Base-by-base conservation (phyloP, 23 red algal genomes). In the Gracilaria gracilis region DNA sequence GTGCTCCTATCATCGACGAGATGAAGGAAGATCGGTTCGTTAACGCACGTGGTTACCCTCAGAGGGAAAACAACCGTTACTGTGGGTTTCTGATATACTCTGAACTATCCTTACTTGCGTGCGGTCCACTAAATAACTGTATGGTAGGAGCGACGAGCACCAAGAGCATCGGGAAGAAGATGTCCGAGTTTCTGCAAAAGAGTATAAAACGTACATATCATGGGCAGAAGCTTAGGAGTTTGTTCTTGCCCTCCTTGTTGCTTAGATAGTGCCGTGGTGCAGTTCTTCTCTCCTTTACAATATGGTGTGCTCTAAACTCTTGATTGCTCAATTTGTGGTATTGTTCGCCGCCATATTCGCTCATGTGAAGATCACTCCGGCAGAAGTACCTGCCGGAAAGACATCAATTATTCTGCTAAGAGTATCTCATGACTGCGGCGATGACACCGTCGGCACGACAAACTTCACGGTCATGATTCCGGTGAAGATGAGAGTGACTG, bases 391-490 rank as follows among this genome's bases (percentile, higher is more conserved):
- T n/a, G 61, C 73, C 47, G 79, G 79, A 59, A 78, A 72, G 42
- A 49, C 54, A 28, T 77, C 64, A 9, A 92, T 84, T 64, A 78
- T 92, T 17, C 51, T 42, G 31, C 25, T 94, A 38, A 33, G 82
- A 35, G 74, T 94, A 13, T 61, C 67, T 19, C 92, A 94, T 72
- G 92, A 94, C 42, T 94, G 92, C 79, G 92, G 92, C 9, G 92
- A 94, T 49, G 92, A 86, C 9, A 94, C 92, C 19, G 48, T 94
- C 36, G 92, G 92, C 23, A 94, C 92, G 14, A 81, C 83, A 12
- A 94, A 94, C 46, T 83, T 94, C 38, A 94, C 92, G 8, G 50
- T 94, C 31, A 64, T 69, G 28, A 57, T 94, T 0, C 92, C 92
- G 17, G 19, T 49, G 15, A 49, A 82, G 16, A 44, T 94, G 57